phyloP scores from a whole-genome alignment of 257 asterid genomes.

The Paraleonurus japonicus region DNA sequence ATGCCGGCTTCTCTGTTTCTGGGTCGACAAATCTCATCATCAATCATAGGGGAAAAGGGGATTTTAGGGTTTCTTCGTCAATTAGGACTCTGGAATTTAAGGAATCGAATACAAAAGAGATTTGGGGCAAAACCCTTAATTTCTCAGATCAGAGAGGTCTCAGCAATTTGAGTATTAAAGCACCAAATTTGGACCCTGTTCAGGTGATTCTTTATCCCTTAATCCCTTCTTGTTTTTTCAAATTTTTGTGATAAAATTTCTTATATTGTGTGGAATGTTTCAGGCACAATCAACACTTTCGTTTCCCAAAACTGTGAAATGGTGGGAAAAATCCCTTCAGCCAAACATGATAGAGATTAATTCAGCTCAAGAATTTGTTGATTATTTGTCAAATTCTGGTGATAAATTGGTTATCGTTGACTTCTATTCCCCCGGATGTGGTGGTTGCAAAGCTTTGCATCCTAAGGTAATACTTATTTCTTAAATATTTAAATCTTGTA shows the following conservation, averaged over 20 bases:
- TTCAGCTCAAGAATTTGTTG: conserved; percentile 66
- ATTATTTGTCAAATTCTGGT: conserved; percentile 65
- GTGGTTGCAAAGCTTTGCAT: conserved; percentile 89
- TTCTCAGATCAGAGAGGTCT: conserved; percentile 36
- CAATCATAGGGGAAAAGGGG: conserved; percentile 33
- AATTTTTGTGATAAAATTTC: not conserved
- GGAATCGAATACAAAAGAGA: conserved; percentile 41
- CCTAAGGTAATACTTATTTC: conserved; percentile 59
- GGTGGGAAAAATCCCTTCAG: conserved; percentile 85
- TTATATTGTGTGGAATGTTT: not conserved
- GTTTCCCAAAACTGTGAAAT: conserved; percentile 54
- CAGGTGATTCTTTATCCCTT: conserved; percentile 21
- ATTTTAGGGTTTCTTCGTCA: conserved; percentile 39
- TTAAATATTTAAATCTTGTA: not conserved
- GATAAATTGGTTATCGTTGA: conserved; percentile 76
- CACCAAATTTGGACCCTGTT: conserved; percentile 46
- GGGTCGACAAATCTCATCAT: conserved; percentile 38
- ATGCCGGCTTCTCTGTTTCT: conserved; percentile 49
- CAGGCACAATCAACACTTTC: conserved; percentile 62
- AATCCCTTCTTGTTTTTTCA: not conserved
- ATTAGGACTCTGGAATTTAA: conserved; percentile 43
- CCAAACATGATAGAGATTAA: conserved; percentile 85
- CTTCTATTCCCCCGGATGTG: conserved; percentile 96
- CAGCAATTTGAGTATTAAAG: conserved; percentile 29
- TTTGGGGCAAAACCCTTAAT: conserved; percentile 50